phyloP scores from a whole-genome alignment of 2,329 filamentous ascomycete species.

The Sporothrix luriei region DNA sequence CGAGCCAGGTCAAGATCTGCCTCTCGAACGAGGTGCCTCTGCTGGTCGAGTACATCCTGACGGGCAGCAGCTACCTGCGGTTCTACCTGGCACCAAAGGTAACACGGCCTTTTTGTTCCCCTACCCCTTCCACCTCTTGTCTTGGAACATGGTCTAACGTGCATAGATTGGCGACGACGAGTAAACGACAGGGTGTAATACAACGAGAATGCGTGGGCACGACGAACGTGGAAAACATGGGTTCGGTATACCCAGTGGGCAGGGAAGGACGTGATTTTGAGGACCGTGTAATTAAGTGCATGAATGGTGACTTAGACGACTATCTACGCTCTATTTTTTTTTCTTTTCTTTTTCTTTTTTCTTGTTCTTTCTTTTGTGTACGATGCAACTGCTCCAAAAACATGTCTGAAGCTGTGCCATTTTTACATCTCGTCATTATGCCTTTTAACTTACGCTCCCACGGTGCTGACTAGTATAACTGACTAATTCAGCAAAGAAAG shows the following conservation, averaged over 20 bases:
- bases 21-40: slow-evolving; percentile 95
- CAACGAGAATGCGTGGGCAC: neutral
- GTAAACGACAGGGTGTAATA: slow-evolving; percentile 36
- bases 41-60: slow-evolving; percentile 85
- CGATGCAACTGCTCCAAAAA: neutral
- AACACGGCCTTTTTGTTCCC: slow-evolving; percentile 33
- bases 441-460: neutral
- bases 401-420: neutral
- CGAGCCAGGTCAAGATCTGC: slow-evolving; percentile 81
- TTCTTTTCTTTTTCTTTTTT: slow-evolving; percentile 1
- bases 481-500: neutral
- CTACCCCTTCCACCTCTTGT: neutral
- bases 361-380: slow-evolving; percentile 9
- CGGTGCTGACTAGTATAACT: neutral
- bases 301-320: slow-evolving; percentile 27
- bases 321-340: neutral
- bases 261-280: neutral
- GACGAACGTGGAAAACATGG: slow-evolving; percentile 34
- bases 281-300: slow-evolving; percentile 7
- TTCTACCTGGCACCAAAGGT: slow-evolving; percentile 99
- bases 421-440: neutral
- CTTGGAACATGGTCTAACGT: slow-evolving; percentile 33
- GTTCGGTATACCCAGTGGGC: slow-evolving; percentile 12
- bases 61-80: slow-evolving; percentile 82
- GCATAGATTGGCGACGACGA: slow-evolving; percentile 47